A percentile compares a stretch with the other conserved stretches of the same genome.
Evolutionary conservation across 352 stramenopile genomes (phyloP).

Genomic region (Phytophthora rubi): DNA sequence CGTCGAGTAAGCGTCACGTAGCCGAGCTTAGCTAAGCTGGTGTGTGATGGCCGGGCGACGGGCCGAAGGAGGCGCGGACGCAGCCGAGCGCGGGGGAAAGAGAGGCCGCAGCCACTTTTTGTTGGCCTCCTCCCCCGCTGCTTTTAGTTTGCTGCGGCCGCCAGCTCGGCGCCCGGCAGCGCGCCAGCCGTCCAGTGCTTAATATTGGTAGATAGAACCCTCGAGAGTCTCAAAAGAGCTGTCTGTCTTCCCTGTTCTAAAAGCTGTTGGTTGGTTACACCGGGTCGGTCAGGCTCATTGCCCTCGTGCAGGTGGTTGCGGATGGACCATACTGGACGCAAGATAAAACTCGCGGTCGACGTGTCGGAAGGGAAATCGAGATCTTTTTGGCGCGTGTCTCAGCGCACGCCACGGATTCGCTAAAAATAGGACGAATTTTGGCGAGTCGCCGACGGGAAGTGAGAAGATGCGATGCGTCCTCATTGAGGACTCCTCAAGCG

Average conservation of each 20-base stretch:
- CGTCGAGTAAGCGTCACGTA: slow-evolving; percentile 57
- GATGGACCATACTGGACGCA: not conserved
- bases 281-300: too few species aligned
- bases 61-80: slow-evolving; percentile 24
- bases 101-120: slow-evolving; percentile 37
- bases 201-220: slow-evolving; percentile 54
- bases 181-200: slow-evolving; percentile 32
- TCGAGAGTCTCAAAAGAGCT: slow-evolving; percentile 27
- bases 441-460: not conserved
- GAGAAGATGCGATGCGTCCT: not conserved
- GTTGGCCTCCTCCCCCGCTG: slow-evolving; percentile 37
- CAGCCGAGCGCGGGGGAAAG: slow-evolving; percentile 14
- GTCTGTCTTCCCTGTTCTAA: slow-evolving; percentile 27
- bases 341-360: not conserved
- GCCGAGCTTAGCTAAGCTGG: slow-evolving; percentile 26
- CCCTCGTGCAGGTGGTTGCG: too few species aligned
- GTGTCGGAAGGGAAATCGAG: not conserved
- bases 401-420: not conserved
- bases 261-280: not conserved
- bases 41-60: not conserved
- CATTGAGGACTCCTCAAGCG: too few species aligned
- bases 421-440: not conserved
- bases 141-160: slow-evolving; percentile 15
- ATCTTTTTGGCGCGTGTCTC: not conserved
- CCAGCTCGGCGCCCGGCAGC: not conserved